Conservation (phyloP, 176 grass and related monocot species). For the Eleusine coracana region DNA sequence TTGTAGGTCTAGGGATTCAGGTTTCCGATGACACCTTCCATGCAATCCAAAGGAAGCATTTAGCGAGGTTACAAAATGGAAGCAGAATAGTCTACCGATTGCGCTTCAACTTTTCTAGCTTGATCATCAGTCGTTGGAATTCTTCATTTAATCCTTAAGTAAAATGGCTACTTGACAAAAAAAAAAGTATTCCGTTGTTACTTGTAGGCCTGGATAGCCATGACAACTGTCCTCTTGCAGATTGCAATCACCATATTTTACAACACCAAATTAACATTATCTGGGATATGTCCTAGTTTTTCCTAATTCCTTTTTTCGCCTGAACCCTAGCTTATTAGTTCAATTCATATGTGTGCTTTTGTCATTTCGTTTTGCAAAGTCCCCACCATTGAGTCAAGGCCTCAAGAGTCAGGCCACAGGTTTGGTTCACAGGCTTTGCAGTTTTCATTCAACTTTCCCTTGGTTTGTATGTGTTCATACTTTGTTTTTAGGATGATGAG, state of each 20-base stretch:
- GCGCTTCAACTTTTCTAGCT: slow-evolving; percentile 77
- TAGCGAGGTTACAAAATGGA: slow-evolving; percentile 81
- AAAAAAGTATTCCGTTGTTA: too few species aligned
- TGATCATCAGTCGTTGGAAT: slow-evolving; percentile 25
- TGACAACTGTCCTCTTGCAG: slow-evolving; percentile 25
- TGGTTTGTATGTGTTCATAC: slow-evolving; percentile 34
- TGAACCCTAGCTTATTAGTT: slow-evolving; percentile 48
- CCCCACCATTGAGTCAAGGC: slow-evolving; percentile 37
- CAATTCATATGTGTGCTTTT: slow-evolving; percentile 37
- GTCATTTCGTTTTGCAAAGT: slow-evolving; percentile 21
- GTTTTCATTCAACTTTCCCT: slow-evolving; percentile 38
- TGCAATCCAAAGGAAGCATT: slow-evolving; percentile 59
- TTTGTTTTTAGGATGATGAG: slow-evolving; percentile 38
- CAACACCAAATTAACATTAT: slow-evolving; percentile 28
- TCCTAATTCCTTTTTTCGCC: slow-evolving; percentile 35
- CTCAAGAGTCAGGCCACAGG: slow-evolving; percentile 18
- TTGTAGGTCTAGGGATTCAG: too few species aligned
- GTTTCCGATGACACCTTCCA: too few species aligned
- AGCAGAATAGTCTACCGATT: slow-evolving; percentile 80
- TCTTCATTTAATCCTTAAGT: slow-evolving; percentile 28
- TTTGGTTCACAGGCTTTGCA: slow-evolving; percentile 65
- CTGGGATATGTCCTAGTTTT: neutral
- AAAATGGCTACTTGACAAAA: slow-evolving; percentile 32
- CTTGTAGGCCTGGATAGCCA: slow-evolving; percentile 14
- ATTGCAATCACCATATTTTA: slow-evolving; percentile 29